phyloP scores from a whole-genome alignment of 2,329 filamentous ascomycete species.

The Escovopsis sp. region DNA sequence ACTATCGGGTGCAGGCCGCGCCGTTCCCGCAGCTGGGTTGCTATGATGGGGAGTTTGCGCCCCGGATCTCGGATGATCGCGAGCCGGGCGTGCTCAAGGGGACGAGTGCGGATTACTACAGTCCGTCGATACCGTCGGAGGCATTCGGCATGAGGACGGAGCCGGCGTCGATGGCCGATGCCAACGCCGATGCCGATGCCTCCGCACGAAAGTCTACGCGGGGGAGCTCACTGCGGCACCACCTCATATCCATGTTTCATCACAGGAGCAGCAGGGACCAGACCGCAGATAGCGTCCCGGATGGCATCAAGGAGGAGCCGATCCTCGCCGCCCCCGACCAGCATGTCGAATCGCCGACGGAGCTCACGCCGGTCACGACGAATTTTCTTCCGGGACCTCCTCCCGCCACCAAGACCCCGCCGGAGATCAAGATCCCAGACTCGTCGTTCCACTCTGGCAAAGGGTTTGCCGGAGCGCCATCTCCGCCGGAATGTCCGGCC shows the following conservation, averaged over 20 bases:
- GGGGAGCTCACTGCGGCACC: conserved; percentile 21
- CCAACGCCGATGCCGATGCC: conserved; percentile 9
- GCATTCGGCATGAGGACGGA: conserved; percentile 22
- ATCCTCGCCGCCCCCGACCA: conserved; percentile 3
- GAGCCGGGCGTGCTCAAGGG: conserved; percentile 18
- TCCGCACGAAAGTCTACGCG: conserved; percentile 15
- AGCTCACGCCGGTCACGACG: conserved; percentile 1
- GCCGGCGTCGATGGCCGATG: conserved; percentile 8
- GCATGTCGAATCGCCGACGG: conserved; percentile 6
- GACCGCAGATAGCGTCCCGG: conserved; percentile 12
- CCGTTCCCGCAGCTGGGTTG: conserved; percentile 5
- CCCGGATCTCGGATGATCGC: conserved; percentile 9
- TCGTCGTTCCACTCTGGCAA: conserved; percentile 11
- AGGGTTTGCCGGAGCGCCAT: conserved; percentile 14
- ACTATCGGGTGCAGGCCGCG: conserved; percentile 3
- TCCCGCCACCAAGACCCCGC: conserved; percentile 1
- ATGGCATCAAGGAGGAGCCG: neutral
- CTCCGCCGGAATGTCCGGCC: conserved; percentile 20
- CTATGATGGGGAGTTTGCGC: conserved; percentile 6
- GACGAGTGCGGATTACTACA: conserved; percentile 27
- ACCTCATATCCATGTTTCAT: conserved; percentile 21
- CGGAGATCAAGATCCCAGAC: conserved; percentile 13
- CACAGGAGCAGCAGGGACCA: conserved; percentile 19
- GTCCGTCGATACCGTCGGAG: conserved; percentile 24
- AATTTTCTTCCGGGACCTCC: conserved; percentile 5